phyloP scores from a whole-genome alignment of 2,329 filamentous ascomycete species.

The Lojkania enalia region DNA sequence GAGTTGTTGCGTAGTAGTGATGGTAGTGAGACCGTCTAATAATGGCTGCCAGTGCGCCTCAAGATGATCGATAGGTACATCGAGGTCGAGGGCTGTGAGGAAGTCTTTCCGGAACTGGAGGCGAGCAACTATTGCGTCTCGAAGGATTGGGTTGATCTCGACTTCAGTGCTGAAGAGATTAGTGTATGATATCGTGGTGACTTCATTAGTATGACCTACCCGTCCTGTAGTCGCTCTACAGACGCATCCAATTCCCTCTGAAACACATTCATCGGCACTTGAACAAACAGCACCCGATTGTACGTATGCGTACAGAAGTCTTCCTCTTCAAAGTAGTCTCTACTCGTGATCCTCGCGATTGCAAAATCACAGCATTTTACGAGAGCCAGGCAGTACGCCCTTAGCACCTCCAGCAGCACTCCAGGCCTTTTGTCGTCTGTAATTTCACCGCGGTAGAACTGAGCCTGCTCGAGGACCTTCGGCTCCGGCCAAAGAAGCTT shows the following conservation, averaged over 20 bases:
- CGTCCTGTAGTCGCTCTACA: conserved; percentile 29
- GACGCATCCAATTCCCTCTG: conserved; percentile 38
- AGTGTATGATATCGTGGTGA: conserved; percentile 11
- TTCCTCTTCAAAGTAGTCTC: conserved; percentile 96
- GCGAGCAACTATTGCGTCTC: conserved; percentile 64
- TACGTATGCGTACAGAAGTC: conserved; percentile 95
- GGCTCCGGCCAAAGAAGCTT: conserved; percentile 74
- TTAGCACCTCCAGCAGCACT: conserved; percentile 59
- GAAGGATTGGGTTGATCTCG: conserved; percentile 42
- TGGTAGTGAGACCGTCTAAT: conserved; percentile 51
- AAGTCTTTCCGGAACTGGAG: conserved; percentile 69
- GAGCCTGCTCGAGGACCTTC: conserved; percentile 64
- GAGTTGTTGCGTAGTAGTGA: conserved; percentile 64
- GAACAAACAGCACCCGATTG: conserved; percentile 72
- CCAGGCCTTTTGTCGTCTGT: conserved; percentile 28
- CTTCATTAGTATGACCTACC: conserved; percentile 25
- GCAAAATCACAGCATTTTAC: conserved; percentile 82
- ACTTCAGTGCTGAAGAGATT: conserved; percentile 24
- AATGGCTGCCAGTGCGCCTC: conserved; percentile 44
- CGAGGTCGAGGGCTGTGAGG: conserved; percentile 55
- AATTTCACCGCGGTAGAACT: conserved; percentile 54
- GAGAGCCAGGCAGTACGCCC: conserved; percentile 83
- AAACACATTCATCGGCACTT: conserved; percentile 37
- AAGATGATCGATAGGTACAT: conserved; percentile 33
- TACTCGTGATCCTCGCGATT: conserved; percentile 74